Evolutionary conservation across 2,329 filamentous ascomycete species (phyloP), one percentile per base, ranked within the genome.

Genomic region (Pochonia chlamydosporia): DNA sequence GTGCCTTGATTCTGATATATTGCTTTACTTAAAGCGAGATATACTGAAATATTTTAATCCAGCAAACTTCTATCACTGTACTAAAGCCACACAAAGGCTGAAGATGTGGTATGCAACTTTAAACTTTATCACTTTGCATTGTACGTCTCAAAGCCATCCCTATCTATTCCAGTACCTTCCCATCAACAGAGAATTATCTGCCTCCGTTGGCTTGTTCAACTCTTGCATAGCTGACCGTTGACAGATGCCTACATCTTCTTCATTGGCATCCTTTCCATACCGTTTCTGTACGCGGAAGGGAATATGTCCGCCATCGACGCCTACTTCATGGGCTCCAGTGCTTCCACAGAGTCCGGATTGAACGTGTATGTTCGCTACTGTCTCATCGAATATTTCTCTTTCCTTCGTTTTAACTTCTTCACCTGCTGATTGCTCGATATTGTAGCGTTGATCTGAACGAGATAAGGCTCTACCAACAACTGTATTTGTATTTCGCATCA

Each of bases 371-470:
- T 60, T 30, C 30, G 16, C 5, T n/a, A n/a, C n/a, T n/a, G n/a
- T n/a, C n/a, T n/a, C n/a, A n/a, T n/a, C n/a, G n/a, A n/a, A n/a
- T n/a, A n/a, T n/a, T n/a, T n/a, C n/a, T n/a, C n/a, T n/a, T n/a
- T n/a, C n/a, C n/a, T n/a, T n/a, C n/a, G n/a, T n/a, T n/a, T n/a
- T n/a, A n/a, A n/a, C n/a, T n/a, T n/a, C n/a, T n/a, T n/a, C n/a
- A n/a, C n/a, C n/a, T n/a, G n/a, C n/a, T n/a, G n/a, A n/a, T n/a
- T n/a, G n/a, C n/a, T n/a, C n/a, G n/a, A n/a, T n/a, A n/a, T n/a
- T n/a, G n/a, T 13, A 78, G 74, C 13, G 56, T 77, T 35, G 74
- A 79, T 53, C 57, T 78, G 42, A 77, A 76, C 40, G 58, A 63
- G 1, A 56, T 79, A 14, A 66, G 66, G 49, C 66, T 63, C 0